Percentiles rank a stretch among this genome's conserved stretches.
Evolutionary conservation across 2,329 filamentous ascomycete genomes (phyloP).

Genomic region (Seiridium cupressi): DNA sequence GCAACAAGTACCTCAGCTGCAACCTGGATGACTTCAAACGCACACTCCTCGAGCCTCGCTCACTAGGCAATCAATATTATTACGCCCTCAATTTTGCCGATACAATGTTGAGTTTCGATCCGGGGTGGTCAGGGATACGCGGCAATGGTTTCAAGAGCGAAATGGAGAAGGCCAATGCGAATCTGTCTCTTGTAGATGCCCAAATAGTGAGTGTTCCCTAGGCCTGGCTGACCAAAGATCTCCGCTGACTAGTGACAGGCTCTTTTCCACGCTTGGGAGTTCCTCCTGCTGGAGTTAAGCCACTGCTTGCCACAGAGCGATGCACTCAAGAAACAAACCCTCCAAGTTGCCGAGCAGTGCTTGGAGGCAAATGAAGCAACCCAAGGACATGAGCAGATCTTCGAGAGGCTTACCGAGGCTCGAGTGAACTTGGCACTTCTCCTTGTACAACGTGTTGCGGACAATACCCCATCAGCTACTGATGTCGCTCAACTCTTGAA

Average conservation of each 20-base stretch:
- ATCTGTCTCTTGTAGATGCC: constrained; percentile 87
- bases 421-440: constrained; percentile 80
- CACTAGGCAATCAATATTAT: constrained; percentile 76
- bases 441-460: constrained; percentile 75
- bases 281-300: constrained; percentile 80
- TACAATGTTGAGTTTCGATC: constrained; percentile 73
- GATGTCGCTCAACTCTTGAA: constrained; percentile 52
- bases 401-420: constrained; percentile 71
- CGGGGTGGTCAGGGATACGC: constrained; percentile 69
- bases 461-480: constrained; percentile 46
- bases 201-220: constrained; percentile 65
- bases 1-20: constrained; percentile 71
- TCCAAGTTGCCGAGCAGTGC: constrained; percentile 74
- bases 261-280: constrained; percentile 87
- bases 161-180: constrained; percentile 83
- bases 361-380: constrained; percentile 73
- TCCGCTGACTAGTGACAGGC: constrained; percentile 46
- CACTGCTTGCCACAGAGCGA: constrained; percentile 54
- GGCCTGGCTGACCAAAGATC: not conserved
- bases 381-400: constrained; percentile 76
- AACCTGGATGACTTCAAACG: constrained; percentile 78
- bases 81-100: constrained; percentile 78
- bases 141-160: constrained; percentile 78
- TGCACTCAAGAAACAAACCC: constrained; percentile 65
- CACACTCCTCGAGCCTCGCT: constrained; percentile 61